Evolutionary conservation across 2,329 filamentous ascomycete genomes (phyloP), one percentile per base, ranked within the genome.

Genomic region (Botrytis fragariae): DNA sequence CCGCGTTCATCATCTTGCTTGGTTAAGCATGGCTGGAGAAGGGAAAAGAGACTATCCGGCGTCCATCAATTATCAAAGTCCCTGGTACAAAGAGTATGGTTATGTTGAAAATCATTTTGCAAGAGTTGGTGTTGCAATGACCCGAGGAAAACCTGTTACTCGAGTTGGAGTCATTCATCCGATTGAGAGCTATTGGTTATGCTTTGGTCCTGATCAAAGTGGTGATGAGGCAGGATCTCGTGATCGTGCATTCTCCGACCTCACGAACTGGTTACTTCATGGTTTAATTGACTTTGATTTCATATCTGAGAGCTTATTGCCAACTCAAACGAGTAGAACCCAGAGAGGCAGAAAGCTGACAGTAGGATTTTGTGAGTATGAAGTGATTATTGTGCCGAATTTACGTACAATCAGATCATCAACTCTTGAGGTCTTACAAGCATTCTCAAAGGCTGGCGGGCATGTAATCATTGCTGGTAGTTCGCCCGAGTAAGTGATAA

Each of bases 231-330:
- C 74, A 35, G 76, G 67, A 2, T 74, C 67, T 25, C 76, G 80
- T 22, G 79, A 81, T 39, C 74, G 76, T 57, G 74, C 73, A 7
- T 81, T 82, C 60, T 74, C 69, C 16, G 78, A 80, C 54, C 59
- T 81, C 9, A 79, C 79, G 1, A 73, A 77, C 35, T 81, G 79
- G 79, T 74, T 81, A 29, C 72, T 78, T 25, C 78, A 80, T 64
- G 79, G 76, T 44, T 73, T 81, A n/a, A 75, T 81, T 12, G 81
- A 82, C 70, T 82, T 82, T 67, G 81, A 82, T 73, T 81, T 82
- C 62, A 78, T 82, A 45, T 76, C 79, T 1, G 81, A 82, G 72
- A 80, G 77, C 59, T 75, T 81, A 1, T 63, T 82, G 4, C 78
- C 79, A 29, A 74, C 54, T 22, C 79, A 80, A 60, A 44, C 69